Percentiles rank a stretch among this genome's conserved stretches.
phyloP scores from a whole-genome alignment of 1,139 yeast species.

The Kodamaea sp. region DNA sequence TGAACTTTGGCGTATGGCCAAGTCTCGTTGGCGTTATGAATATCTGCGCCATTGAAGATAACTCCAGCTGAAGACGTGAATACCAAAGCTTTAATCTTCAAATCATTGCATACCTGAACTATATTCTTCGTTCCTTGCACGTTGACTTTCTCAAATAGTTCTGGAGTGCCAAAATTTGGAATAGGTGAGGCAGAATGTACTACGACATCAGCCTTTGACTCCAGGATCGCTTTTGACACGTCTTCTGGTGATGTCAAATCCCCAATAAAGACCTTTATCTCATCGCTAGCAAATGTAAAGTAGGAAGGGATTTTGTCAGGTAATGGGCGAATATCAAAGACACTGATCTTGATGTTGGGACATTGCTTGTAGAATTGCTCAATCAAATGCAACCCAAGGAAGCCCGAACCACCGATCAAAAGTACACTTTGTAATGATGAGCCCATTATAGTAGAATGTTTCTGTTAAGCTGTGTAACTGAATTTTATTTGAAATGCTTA shows the following conservation, averaged over 20 bases:
- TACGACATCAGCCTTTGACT: constrained; percentile 67
- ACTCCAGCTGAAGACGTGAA: constrained; percentile 98
- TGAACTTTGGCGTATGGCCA: constrained; percentile 91
- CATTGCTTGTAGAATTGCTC: constrained; percentile 73
- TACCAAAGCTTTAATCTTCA: constrained; percentile 66
- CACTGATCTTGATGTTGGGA: constrained; percentile 77
- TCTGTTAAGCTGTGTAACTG: no score
- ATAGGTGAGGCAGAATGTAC: constrained; percentile 97
- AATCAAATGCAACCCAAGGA: constrained; percentile 86
- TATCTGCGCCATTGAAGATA: constrained; percentile 88
- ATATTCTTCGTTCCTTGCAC: constrained; percentile 85
- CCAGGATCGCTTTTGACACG: constrained; percentile 61
- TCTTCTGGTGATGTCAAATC: constrained; percentile 79
- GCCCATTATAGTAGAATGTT: no score
- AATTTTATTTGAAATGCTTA: no score
- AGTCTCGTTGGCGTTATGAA: constrained; percentile 87
- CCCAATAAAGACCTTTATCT: constrained; percentile 69
- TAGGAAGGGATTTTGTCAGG: constrained; percentile 70
- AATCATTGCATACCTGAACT: constrained; percentile 60
- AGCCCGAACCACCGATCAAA: constrained; percentile 92
- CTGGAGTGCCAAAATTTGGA: constrained; percentile 44
- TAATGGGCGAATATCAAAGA: constrained; percentile 87
- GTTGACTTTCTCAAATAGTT: constrained; percentile 84
- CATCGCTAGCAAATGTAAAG: constrained; percentile 67
- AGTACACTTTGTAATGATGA: constrained; percentile 57